Evolutionary conservation across 2,329 filamentous ascomycete species (phyloP), one percentile per base, ranked within the genome.

Genomic region (Elsinoe batatas): DNA sequence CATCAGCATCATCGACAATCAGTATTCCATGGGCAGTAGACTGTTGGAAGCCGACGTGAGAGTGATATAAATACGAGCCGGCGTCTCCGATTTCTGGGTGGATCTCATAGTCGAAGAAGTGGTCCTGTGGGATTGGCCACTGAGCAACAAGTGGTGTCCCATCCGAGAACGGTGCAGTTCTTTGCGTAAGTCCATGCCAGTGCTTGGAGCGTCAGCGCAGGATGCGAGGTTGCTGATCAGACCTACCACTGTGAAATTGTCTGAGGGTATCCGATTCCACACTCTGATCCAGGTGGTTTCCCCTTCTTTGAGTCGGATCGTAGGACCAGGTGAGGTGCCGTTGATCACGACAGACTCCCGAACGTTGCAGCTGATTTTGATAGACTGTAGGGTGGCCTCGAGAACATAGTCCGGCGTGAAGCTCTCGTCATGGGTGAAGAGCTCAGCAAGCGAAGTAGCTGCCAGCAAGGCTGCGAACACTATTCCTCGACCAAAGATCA

Each of bases 101-200:
- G 3, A 86, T 68, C 62, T 86, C 81, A 63, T 86, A 86, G 68
- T 86, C 83, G 65, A 86, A 86, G 68, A 79, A 86, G 57, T 79
- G 74, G 1, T 71, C 67, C 0, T 81, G 74, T 0, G 79, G 76
- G 36, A 86, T 84, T 0, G 83, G 81, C 83, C 82, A 87, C 61
- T 86, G 82, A 15, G 76, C 76, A 17, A 55, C 53, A 1, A 79
- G 66, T 0, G 82, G 80, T 0, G 79, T 75, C 3, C 83, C 83
- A 60, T 86, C 83, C 1, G 81, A 80, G 66, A 84, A 86, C 0
- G 81, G 80, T 0, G 81, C 78, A 30, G 77, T 73, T 32, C 76
- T 70, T 64, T 81, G 78, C 12, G 75, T 76, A 7, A 87, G 72
- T 11, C 83, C 83, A 67, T 86, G 83, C 83, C 83, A 86, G 63